Conservation (phyloP, 176 grass and related monocot species). For the Puccinellia tenuiflora region DNA sequence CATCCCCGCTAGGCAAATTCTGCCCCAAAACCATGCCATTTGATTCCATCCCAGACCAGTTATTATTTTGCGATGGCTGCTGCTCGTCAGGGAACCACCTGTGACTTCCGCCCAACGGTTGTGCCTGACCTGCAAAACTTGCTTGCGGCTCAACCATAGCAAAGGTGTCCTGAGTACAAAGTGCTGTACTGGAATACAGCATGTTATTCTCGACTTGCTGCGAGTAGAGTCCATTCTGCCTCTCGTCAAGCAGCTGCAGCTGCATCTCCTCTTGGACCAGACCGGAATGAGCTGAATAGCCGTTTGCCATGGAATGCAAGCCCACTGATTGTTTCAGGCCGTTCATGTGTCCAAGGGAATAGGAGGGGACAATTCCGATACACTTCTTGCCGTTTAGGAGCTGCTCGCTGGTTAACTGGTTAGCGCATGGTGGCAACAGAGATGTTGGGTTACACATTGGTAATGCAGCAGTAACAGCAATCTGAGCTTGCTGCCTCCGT, state of each 20-base stretch:
- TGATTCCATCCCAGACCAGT: conserved; percentile 34
- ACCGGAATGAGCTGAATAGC: conserved; percentile 9
- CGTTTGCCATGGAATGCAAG: conserved; percentile 24
- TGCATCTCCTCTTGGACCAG: conserved; percentile 26
- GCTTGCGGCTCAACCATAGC: conserved; percentile 19
- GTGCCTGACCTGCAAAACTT: no score
- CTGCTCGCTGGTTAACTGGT: conserved; percentile 14
- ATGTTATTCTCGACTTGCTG: conserved; percentile 25
- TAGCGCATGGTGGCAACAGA: conserved; percentile 22
- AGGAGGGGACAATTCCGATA: conserved; percentile 18
- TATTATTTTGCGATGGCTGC: conserved; percentile 27
- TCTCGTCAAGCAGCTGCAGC: conserved; percentile 31
- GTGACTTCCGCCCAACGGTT: conserved; percentile 2
- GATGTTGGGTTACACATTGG: conserved; percentile 1
- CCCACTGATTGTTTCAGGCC: conserved; percentile 20
- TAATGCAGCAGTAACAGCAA: conserved; percentile 11
- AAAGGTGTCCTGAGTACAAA: conserved; percentile 14
- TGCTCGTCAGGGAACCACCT: conserved; percentile 34
- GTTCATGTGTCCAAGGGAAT: conserved; percentile 24
- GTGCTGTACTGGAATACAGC: not conserved
- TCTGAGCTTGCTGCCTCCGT: not conserved
- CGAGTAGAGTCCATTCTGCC: conserved; percentile 32
- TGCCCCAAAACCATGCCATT: conserved; percentile 3
- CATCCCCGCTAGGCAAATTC: conserved; percentile 15
- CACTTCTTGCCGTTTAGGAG: not conserved